Evolutionary conservation across 192 early-diverging fungal species (phyloP), one percentile per base, ranked within the genome.

Genomic region (Backusella sp.): DNA sequence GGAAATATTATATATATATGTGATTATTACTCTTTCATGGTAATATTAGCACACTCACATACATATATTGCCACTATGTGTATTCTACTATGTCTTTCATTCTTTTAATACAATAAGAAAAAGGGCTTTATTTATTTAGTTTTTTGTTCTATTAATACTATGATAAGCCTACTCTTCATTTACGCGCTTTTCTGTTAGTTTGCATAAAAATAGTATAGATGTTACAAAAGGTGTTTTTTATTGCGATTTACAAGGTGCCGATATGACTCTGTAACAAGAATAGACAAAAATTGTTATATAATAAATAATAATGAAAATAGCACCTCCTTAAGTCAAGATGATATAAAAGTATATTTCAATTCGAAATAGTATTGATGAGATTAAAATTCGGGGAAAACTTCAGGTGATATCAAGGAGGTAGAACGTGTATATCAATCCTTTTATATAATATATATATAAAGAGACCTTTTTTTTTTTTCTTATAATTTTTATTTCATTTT

Each of bases 331-430:
- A 28, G 26, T 11, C 21, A 28, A 21, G 8, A 3, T 21, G 53
- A 56, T 56, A 56, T 21, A 56, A n/a, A 62, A 62, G 21, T 62
- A 4, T 62, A 62, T 62, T 62, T 62, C 23, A 62, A 62, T 62
- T 62, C 56, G 56, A 62, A 62, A 62, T 62, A 62, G 56, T 62
- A 62, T 62, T 62, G 56, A 62, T 62, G 56, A 62, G 56, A 62
- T 62, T 62, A 28, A 62, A 62, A 62, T 62, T 62, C 23, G 56
- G 56, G 56, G 53, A 9, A 23, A 23, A 23, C 53, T 56, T 56
- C 53, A 56, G 53, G 56, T 62, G 23, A 62, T 62, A 49, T 62
- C 56, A 62, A 62, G 56, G 56, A 62, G 56, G 56, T 62, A 62
- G 56, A 62, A 62, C 56, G 56, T 62, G 56, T 62, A 8, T 11